Evolutionary conservation across 345 rosid genomes (phyloP).

Genomic region (Pistacia atlantica): DNA sequence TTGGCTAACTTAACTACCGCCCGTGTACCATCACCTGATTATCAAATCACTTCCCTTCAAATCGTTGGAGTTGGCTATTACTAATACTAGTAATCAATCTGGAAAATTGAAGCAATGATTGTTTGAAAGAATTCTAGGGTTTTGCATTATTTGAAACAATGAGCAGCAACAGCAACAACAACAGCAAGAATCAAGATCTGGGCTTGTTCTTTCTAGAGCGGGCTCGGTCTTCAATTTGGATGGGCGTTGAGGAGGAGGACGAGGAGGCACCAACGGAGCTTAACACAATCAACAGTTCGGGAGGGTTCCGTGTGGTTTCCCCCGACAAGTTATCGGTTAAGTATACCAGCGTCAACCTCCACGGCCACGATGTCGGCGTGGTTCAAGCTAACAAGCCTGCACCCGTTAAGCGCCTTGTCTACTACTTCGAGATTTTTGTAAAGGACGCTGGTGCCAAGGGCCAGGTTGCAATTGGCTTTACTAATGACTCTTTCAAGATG

Average conservation of each 20-base stretch:
- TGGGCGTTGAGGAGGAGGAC: constrained; percentile 29
- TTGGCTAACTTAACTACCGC: too few relatives aligned
- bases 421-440: constrained; percentile 92
- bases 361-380: constrained; percentile 88
- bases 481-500: constrained; percentile 75
- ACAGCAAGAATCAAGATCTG: constrained; percentile 39
- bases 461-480: constrained; percentile 84
- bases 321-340: constrained; percentile 81
- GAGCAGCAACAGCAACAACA: constrained; percentile 27
- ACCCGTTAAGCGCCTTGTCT: constrained; percentile 67
- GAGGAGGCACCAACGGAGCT: constrained; percentile 85
- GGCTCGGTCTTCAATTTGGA: constrained; percentile 31
- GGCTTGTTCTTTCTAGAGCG: constrained; percentile 55
- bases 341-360: constrained; percentile 59
- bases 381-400: constrained; percentile 86
- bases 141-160: not conserved
- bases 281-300: constrained; percentile 83
- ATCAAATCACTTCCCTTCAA: too few relatives aligned
- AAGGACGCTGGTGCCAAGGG: constrained; percentile 78
- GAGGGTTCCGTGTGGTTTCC: constrained; percentile 78
- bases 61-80: too few relatives aligned
- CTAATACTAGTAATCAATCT: too few relatives aligned
- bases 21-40: too few relatives aligned
- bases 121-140: not conserved
- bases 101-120: not conserved